Percentiles rank a stretch among this genome's conserved stretches.
These are phyloP conservation scores for Malus sieversii DNA, from an alignment of 306 rosid genomes.

Conservation along the genomic window DNA sequence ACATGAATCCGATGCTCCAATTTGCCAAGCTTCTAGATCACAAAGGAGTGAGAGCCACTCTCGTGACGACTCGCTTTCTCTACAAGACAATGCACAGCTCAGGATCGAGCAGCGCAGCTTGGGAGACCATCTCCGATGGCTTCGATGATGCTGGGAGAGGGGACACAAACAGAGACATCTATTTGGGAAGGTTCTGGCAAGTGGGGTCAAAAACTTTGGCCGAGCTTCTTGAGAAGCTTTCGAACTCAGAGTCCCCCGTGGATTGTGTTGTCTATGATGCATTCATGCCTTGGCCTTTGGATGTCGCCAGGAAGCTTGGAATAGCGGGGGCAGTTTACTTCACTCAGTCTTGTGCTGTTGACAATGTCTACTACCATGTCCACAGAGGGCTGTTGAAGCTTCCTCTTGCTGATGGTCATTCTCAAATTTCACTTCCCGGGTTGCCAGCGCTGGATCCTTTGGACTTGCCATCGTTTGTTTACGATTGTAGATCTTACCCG, in stretches of 20 bases:
- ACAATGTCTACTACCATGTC: conserved; percentile 24
- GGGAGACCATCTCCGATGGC: background rate
- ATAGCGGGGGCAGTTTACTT: conserved; percentile 36
- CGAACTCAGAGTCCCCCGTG: conserved; percentile 12
- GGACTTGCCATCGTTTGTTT: background rate
- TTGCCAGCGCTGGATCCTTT: background rate
- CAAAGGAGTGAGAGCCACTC: conserved; percentile 28
- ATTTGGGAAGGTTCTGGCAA: conserved; percentile 20
- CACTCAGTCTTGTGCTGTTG: conserved; percentile 44
- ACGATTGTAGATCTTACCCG: conserved; percentile 29
- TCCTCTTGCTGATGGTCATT: conserved; percentile 14
- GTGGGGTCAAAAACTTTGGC: conserved; percentile 22
- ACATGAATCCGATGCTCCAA: conserved; percentile 35
- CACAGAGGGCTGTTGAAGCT: conserved; percentile 30
- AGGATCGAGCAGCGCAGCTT: background rate
- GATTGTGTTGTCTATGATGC: conserved; percentile 44
- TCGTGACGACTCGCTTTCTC: conserved; percentile 18
- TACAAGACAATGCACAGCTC: background rate
- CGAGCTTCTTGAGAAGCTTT: conserved; percentile 26
- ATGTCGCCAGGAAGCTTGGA: conserved; percentile 39
- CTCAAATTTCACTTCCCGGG: background rate
- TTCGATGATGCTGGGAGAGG: background rate
- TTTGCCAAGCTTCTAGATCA: conserved; percentile 33
- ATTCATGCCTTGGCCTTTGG: conserved; percentile 32
- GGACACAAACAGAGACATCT: background rate